These are phyloP conservation scores for Zygnema circumcarinatum DNA, from an alignment of 139 green algal species.

Conservation along the genomic window DNA sequence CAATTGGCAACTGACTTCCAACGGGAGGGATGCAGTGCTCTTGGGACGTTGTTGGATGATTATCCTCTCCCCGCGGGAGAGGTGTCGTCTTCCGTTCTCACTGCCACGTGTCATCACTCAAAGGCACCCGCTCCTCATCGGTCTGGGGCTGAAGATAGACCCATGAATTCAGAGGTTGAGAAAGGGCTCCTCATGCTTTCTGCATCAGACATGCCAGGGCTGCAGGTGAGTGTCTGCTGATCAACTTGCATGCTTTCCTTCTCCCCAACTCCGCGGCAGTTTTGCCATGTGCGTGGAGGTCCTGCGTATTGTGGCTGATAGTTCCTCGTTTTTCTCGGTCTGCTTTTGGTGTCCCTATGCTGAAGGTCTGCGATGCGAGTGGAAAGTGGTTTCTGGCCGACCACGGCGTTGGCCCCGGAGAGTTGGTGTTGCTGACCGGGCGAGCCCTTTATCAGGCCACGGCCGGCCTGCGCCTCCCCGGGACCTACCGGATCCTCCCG, in stretches of 20 bases:
- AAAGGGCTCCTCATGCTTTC: conserved; percentile 45
- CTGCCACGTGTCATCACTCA: conserved; percentile 25
- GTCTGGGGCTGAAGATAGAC: neutral
- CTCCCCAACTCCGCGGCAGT: too few species aligned
- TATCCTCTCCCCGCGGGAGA: conserved; percentile 29
- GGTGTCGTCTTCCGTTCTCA: conserved; percentile 37
- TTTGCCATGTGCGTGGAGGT: too few species aligned
- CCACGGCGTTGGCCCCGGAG: conserved; percentile 19
- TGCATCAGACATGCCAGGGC: conserved; percentile 19
- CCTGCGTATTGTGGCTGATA: too few species aligned
- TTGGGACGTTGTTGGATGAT: conserved; percentile 21
- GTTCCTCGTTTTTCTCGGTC: neutral
- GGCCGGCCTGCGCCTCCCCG: neutral
- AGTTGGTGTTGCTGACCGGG: conserved; percentile 24
- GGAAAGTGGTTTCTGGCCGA: conserved; percentile 24
- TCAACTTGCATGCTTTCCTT: too few species aligned
- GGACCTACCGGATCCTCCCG: conserved; percentile 18
- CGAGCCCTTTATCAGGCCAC: conserved; percentile 27
- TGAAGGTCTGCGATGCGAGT: conserved; percentile 8
- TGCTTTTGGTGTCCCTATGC: neutral
- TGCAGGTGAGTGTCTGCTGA: conserved; percentile 11
- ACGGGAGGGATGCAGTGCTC: neutral
- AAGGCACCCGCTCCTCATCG: neutral
- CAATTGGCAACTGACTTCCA: too few species aligned
- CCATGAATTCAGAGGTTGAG: conserved; percentile 1